A percentile compares a stretch with the other conserved stretches of the same genome.
These are phyloP conservation scores for Emmonsiellopsis sp. DNA, from an alignment of 2,329 filamentous ascomycete species.

Conservation along the genomic window DNA sequence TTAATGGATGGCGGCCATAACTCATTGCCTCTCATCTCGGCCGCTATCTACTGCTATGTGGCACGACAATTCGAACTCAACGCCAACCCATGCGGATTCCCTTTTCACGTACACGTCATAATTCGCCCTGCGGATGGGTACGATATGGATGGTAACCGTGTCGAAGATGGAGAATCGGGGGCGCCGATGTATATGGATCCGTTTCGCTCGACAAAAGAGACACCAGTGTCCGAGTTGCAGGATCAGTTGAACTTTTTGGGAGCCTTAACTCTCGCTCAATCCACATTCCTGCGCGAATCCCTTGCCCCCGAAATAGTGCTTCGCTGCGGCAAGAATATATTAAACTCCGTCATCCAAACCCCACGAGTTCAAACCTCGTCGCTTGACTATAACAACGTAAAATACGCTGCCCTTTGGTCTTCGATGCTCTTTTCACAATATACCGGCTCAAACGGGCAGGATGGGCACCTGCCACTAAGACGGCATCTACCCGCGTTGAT, in stretches of 20 bases:
- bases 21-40: slow-evolving; percentile 77
- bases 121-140: slow-evolving; percentile 54
- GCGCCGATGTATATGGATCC: slow-evolving; percentile 76
- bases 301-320: slow-evolving; percentile 59
- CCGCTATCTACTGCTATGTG: slow-evolving; percentile 75
- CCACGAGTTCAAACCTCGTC: slow-evolving; percentile 26
- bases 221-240: slow-evolving; percentile 51
- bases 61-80: slow-evolving; percentile 65
- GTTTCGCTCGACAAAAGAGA: slow-evolving; percentile 61
- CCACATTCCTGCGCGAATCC: slow-evolving; percentile 55
- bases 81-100: slow-evolving; percentile 71
- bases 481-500: slow-evolving; percentile 57
- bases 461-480: slow-evolving; percentile 44
- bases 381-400: slow-evolving; percentile 51
- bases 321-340: slow-evolving; percentile 72
- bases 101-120: slow-evolving; percentile 76
- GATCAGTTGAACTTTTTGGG: slow-evolving; percentile 49
- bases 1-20: slow-evolving; percentile 64
- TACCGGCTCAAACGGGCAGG: slow-evolving; percentile 19
- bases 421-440: slow-evolving; percentile 43
- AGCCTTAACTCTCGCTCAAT: slow-evolving; percentile 28
- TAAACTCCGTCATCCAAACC: slow-evolving; percentile 56
- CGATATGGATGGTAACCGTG: slow-evolving; percentile 48
- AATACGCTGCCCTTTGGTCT: slow-evolving; percentile 69
- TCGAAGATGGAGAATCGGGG: slow-evolving; percentile 15